Percentiles rank a stretch among this genome's conserved stretches.
Conservation (phyloP, 2,329 filamentous ascomycete species). For the Huntiella moniliformis region DNA sequence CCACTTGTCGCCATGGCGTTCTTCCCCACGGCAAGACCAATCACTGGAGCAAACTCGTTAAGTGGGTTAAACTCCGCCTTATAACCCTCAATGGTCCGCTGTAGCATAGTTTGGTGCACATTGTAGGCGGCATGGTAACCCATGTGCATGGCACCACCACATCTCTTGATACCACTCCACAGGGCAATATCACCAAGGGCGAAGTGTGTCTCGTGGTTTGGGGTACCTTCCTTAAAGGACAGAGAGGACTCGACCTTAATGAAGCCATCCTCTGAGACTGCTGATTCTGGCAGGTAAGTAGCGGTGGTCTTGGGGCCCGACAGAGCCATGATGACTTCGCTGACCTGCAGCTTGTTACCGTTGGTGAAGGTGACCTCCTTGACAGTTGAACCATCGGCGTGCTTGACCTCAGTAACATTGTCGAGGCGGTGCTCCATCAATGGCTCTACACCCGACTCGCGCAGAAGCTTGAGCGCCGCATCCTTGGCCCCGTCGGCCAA, state of each 20-base stretch:
- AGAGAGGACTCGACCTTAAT: slow-evolving; percentile 37
- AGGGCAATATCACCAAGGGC: slow-evolving; percentile 49
- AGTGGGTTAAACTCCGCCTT: slow-evolving; percentile 30
- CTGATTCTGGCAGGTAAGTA: slow-evolving; percentile 37
- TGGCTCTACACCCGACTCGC: slow-evolving; percentile 44
- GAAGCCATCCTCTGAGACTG: slow-evolving; percentile 44
- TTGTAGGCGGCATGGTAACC: slow-evolving; percentile 49
- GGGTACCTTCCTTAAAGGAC: slow-evolving; percentile 28
- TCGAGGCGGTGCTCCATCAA: slow-evolving; percentile 42
- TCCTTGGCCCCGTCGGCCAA: slow-evolving; percentile 53
- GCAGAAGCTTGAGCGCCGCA: slow-evolving; percentile 36
- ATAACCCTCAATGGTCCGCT: slow-evolving; percentile 20
- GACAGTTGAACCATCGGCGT: slow-evolving; percentile 22
- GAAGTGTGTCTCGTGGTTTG: slow-evolving; percentile 44
- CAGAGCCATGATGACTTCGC: slow-evolving; percentile 50
- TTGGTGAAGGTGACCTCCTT: slow-evolving; percentile 39
- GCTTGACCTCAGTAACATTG: slow-evolving; percentile 26
- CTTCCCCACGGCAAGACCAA: slow-evolving; percentile 53
- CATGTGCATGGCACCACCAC: slow-evolving; percentile 56
- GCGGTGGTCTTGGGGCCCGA: slow-evolving; percentile 45
- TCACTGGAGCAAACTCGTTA: slow-evolving; percentile 40
- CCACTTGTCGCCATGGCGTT: slow-evolving; percentile 46
- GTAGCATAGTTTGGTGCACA: slow-evolving; percentile 42
- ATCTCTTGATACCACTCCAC: slow-evolving; percentile 68
- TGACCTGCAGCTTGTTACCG: slow-evolving; percentile 38